Percentiles rank a stretch among this genome's conserved stretches.
These are phyloP conservation scores for Musa schizocarpa DNA, from an alignment of 176 grass and related monocot species.

Conservation along the genomic window DNA sequence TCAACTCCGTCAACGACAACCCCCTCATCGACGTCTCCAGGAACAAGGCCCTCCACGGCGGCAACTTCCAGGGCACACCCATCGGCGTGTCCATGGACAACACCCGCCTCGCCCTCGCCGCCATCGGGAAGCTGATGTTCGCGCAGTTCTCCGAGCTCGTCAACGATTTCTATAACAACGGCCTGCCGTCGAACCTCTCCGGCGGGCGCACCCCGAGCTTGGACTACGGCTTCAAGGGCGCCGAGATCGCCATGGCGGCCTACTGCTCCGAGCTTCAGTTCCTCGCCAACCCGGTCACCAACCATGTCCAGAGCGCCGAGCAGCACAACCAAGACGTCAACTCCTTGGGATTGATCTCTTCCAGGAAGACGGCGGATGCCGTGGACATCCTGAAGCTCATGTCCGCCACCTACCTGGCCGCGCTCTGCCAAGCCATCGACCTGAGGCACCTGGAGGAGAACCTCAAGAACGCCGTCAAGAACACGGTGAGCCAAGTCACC, in stretches of 20 bases:
- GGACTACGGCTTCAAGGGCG: constrained; percentile 91
- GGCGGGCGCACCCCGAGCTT: constrained; percentile 76
- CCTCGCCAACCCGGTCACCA: constrained; percentile 78
- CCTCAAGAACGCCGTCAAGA: constrained; percentile 5
- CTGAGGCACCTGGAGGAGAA: constrained; percentile 27
- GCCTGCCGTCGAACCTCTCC: constrained; percentile 68
- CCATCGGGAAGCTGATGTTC: constrained; percentile 92
- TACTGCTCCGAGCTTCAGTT: constrained; percentile 91
- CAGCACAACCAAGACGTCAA: constrained; percentile 95
- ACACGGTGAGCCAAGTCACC: neutral
- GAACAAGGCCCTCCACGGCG: constrained; percentile 75
- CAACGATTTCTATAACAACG: constrained; percentile 88
- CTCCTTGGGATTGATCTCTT: constrained; percentile 78
- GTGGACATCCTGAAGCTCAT: constrained; percentile 80
- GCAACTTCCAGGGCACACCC: constrained; percentile 90
- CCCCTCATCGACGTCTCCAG: constrained; percentile 49
- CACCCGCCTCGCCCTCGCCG: constrained; percentile 66
- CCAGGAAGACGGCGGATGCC: constrained; percentile 75
- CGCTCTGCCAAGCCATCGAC: constrained; percentile 45
- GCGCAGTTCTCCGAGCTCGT: constrained; percentile 84
- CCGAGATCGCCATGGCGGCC: constrained; percentile 78
- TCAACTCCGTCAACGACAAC: constrained; percentile 28
- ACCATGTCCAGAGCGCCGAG: constrained; percentile 94
- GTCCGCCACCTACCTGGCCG: constrained; percentile 75
- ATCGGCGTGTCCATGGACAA: constrained; percentile 97